Conservation (phyloP, 495 filamentous ascomycete genomes). For the Neurospora hispaniola region DNA sequence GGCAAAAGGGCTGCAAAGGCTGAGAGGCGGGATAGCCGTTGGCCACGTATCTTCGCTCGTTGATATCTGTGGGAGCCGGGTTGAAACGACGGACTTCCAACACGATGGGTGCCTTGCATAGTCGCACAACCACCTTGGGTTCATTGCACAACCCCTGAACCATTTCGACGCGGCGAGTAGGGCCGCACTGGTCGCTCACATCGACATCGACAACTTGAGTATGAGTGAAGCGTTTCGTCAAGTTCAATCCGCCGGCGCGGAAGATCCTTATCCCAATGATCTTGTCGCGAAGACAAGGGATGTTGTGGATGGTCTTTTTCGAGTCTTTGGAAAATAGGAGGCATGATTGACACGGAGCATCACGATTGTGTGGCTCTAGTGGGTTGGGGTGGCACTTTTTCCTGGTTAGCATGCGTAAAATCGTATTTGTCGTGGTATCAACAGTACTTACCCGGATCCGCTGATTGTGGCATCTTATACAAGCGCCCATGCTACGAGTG, state of each 20-base stretch:
- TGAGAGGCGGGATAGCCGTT: constrained; percentile 9
- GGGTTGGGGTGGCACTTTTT: constrained; percentile 13
- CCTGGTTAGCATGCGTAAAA: not conserved
- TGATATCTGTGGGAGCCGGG: constrained; percentile 20
- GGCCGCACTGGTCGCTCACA: not conserved
- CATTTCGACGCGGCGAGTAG: constrained; percentile 20
- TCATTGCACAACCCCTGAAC: constrained; percentile 18
- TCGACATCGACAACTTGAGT: constrained; percentile 28
- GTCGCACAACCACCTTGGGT: constrained; percentile 8
- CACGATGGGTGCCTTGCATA: constrained; percentile 17
- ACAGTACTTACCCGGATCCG: constrained; percentile 27
- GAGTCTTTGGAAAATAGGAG: constrained; percentile 21
- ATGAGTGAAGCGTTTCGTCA: constrained; percentile 30
- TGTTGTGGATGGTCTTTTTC: constrained; percentile 35
- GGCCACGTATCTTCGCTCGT: constrained; percentile 19
- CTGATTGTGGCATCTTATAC: constrained; percentile 35
- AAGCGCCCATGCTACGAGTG: constrained; percentile 30
- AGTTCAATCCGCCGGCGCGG: constrained; percentile 27
- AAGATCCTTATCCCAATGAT: constrained; percentile 25
- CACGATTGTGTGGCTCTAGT: constrained; percentile 18
- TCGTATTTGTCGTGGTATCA: not conserved
- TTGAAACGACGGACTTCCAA: constrained; percentile 25
- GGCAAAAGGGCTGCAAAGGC: constrained; percentile 23
- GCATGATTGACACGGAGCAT: constrained; percentile 28
- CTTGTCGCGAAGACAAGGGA: constrained; percentile 31